Base-by-base conservation (phyloP, 768 basidiomycete species). In the Amanita thiersii region DNA sequence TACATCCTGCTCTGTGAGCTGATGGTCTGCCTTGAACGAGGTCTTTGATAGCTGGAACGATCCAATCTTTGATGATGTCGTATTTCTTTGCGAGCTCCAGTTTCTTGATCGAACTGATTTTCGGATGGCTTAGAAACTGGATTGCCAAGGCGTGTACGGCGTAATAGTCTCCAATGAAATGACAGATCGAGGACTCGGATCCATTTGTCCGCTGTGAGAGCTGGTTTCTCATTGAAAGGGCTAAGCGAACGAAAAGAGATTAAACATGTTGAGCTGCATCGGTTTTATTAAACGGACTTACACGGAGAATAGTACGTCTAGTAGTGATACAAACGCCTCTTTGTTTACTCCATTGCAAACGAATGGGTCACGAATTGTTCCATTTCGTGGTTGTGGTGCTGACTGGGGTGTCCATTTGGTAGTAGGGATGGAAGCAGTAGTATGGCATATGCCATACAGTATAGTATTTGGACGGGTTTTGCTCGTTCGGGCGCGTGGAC, bases 51-150 rank as follows among this genome's bases (percentile, higher is more conserved):
- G 59, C 62, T 7, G 50, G 43, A 17, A 61, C 28, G 4, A 65
- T 49, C 64, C 69, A 70, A 3, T 41, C 24, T 9, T 51, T 40
- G 10, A 71, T n/a, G n/a, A n/a, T 57, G 12, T 58, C 52, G 34
- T 57, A 57, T 26, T 54, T 45, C 8, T 51, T 47, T 2, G 60
- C 61, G 2, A 68, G 49, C 2, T 37, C 39, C 24, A 68, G 50
- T 38, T 57, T 60, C 25, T 58, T 52, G 14, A 56, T 47, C 14
- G 53, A 45, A 11, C 48, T 46, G 18, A 57, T 37, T 4, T 36
- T 23, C 5, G 36, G 35, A 5, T 14, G 17, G 15, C 31, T 40
- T 12, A 68, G 43, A 4, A 48, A 43, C 10, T 50, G 4, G 15
- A 64, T 47, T 7, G 64, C 59, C 18, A 53, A 44, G 6, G 51